These are phyloP conservation scores for Alloteropsis semialata DNA, from an alignment of 176 grass and related monocot species.

Conservation along the genomic window DNA sequence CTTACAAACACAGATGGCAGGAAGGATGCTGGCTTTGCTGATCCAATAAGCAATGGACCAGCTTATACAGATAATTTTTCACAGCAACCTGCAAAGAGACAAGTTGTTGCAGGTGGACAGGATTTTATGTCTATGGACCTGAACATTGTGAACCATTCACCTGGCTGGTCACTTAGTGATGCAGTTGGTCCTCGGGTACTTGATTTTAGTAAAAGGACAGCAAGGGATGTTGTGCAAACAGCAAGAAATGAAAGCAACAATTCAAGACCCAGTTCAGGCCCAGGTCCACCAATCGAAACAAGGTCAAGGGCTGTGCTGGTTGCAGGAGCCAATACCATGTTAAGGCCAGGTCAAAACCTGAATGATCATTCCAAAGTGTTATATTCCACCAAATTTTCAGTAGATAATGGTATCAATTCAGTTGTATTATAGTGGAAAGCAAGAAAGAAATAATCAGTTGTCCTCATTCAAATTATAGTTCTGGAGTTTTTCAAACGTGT, in stretches of 20 bases:
- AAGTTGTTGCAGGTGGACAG: conserved; percentile 37
- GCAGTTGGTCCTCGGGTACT: conserved; percentile 44
- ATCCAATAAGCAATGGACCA: conserved; percentile 37
- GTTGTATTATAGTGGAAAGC: conserved; percentile 43
- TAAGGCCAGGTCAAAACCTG: conserved; percentile 45
- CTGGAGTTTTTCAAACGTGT: conserved; percentile 14
- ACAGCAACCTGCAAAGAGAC: conserved; percentile 49
- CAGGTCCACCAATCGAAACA: conserved; percentile 13
- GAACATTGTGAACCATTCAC: conserved; percentile 34
- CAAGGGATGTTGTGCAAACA: conserved; percentile 10
- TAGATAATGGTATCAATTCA: conserved; percentile 33
- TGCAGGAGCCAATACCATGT: conserved; percentile 51
- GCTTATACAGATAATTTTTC: conserved; percentile 39
- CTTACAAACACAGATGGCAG: conserved; percentile 35
- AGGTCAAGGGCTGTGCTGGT: conserved; percentile 31
- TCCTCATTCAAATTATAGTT: conserved; percentile 14
- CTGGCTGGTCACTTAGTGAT: conserved; percentile 44
- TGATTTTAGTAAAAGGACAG: conserved; percentile 44
- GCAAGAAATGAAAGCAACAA: conserved; percentile 25
- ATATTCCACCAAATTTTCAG: conserved; percentile 37
- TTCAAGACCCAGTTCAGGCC: conserved; percentile 5
- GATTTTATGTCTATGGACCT: conserved; percentile 9
- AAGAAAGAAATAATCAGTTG: conserved; percentile 41
- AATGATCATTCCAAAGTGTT: conserved; percentile 44
- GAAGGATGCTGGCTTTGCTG: conserved; percentile 16